Evolutionary conservation across 2,329 filamentous ascomycete genomes (phyloP).

Genomic region (Hypoxylon sp.): DNA sequence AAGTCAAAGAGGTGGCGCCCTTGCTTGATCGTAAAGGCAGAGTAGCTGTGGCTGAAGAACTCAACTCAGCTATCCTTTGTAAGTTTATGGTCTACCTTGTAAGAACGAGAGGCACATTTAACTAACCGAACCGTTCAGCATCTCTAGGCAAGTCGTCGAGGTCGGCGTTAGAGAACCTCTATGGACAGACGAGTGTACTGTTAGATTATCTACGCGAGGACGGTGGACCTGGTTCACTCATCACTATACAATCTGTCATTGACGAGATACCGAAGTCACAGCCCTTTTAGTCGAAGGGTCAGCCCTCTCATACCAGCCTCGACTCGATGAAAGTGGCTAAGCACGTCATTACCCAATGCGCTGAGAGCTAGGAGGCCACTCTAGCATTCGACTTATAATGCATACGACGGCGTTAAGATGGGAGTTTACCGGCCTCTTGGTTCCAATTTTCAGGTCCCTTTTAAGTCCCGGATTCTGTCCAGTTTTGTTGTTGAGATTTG

Average conservation of each 20-base stretch:
- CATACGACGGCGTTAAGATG: conserved; percentile 12
- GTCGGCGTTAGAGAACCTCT: conserved; percentile 86
- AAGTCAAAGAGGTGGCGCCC: conserved; percentile 79
- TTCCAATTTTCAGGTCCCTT: neutral
- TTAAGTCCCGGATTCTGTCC: neutral
- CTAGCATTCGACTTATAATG: conserved; percentile 3
- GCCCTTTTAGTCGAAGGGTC: conserved; percentile 38
- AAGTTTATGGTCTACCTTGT: conserved; percentile 55
- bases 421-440: conserved; percentile 4
- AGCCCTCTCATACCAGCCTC: neutral
- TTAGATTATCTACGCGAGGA: conserved; percentile 85
- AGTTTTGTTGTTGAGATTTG: conserved; percentile 2
- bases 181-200: conserved; percentile 87
- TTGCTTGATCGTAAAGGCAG: conserved; percentile 82
- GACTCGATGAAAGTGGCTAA: neutral
- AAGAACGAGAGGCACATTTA: neutral
- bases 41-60: conserved; percentile 86
- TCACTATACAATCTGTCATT: conserved; percentile 70
- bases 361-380: neutral
- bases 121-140: conserved; percentile 64
- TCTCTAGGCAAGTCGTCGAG: conserved; percentile 91
- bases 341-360: neutral
- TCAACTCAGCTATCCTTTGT: conserved; percentile 95
- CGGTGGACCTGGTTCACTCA: conserved; percentile 84
- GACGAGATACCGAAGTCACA: conserved; percentile 60